Evolutionary conservation across 345 rosid species (phyloP).

Genomic region (Acer saccharum): DNA sequence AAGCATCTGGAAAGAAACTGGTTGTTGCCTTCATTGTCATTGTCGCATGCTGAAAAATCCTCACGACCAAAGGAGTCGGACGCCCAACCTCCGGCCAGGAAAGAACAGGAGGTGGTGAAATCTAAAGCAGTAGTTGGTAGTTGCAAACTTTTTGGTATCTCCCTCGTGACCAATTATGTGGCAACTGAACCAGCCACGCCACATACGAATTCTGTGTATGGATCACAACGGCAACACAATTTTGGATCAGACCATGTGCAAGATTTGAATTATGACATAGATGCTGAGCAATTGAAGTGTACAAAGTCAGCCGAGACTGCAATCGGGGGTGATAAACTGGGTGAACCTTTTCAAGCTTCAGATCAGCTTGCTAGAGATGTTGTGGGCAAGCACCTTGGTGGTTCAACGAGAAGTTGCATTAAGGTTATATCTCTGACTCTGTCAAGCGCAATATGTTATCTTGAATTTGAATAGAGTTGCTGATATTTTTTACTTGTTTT

Average conservation of each 20-base stretch:
- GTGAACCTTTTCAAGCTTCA: conserved; percentile 27
- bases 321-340: conserved; percentile 26
- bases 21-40: conserved; percentile 34
- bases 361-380: conserved; percentile 27
- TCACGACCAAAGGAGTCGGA: conserved; percentile 17
- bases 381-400: conserved; percentile 33
- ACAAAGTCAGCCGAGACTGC: conserved; percentile 19
- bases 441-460: neutral
- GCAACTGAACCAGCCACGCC: conserved; percentile 20
- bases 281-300: conserved; percentile 30
- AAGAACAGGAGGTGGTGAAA: conserved; percentile 32
- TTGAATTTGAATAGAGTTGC: neutral
- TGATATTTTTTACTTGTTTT: neutral
- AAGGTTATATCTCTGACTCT: conserved; percentile 36
- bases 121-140: conserved; percentile 33
- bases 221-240: conserved; percentile 11
- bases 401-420: conserved; percentile 49
- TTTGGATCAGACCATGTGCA: conserved; percentile 15
- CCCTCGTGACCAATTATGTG: conserved; percentile 32
- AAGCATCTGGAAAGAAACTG: conserved; percentile 33
- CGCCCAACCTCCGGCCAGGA: conserved; percentile 14
- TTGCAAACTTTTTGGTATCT: conserved; percentile 56
- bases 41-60: conserved; percentile 28
- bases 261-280: conserved; percentile 24
- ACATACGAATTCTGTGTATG: conserved; percentile 10